Conservation (phyloP, 768 basidiomycete species). For the Mrakia frigida region DNA sequence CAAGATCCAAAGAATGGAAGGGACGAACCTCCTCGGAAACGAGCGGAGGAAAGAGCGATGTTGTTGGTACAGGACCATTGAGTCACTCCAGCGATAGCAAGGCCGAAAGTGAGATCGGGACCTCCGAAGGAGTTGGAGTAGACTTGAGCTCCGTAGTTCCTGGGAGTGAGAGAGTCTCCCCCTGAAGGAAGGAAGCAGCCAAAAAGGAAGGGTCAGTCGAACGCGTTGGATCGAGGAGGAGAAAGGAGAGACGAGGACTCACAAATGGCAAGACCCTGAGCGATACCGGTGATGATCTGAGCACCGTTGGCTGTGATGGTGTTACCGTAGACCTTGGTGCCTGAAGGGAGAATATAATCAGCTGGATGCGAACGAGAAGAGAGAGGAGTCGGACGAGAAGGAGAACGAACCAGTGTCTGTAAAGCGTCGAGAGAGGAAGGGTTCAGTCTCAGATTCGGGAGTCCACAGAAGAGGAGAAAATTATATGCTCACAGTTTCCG, state of each 20-base stretch:
- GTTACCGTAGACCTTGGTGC: neutral
- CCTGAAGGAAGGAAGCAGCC: neutral
- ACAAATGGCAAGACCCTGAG: neutral
- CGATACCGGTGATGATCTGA: neutral
- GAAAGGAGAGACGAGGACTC: neutral
- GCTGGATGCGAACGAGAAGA: neutral
- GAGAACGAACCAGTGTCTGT: neutral
- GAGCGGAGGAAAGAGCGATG: neutral
- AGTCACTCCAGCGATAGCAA: constrained; percentile 12
- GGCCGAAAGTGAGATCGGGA: neutral
- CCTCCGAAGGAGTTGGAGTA: constrained; percentile 8
- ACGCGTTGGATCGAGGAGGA: neutral
- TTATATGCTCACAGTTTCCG: neutral
- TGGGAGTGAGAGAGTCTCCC: neutral
- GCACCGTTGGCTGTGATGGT: neutral
- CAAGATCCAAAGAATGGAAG: neutral
- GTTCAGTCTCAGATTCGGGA: neutral
- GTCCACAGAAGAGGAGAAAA: neutral
- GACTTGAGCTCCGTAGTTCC: neutral
- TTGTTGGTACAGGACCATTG: neutral
- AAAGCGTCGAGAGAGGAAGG: neutral
- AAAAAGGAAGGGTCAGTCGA: neutral
- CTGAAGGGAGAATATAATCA: neutral
- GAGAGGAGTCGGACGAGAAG: neutral
- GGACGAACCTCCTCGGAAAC: neutral